phyloP scores from a whole-genome alignment of 116 monocot species.

The Phalaenopsis hybrid region DNA sequence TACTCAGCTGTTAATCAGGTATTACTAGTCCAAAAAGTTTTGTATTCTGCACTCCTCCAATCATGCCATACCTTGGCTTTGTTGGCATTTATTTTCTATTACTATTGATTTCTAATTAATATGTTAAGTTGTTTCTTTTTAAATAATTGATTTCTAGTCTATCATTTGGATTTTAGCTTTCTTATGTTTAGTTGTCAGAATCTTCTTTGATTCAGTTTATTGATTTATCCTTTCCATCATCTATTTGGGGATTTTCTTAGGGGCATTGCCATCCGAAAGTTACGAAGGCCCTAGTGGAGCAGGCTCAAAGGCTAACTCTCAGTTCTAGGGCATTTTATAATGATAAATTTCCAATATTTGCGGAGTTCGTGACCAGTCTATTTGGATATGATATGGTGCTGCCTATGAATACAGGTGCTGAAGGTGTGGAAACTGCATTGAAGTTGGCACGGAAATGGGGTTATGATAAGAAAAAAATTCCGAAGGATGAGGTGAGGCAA shows the following conservation, averaged over 20 bases:
- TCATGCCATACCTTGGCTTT: background rate
- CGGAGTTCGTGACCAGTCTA: constrained; percentile 53
- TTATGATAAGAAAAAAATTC: constrained; percentile 90
- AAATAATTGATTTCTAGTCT: background rate
- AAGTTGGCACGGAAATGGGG: constrained; percentile 97
- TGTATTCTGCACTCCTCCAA: background rate
- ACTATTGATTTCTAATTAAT: background rate
- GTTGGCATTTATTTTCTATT: background rate
- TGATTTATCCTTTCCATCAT: background rate
- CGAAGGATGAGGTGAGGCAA: constrained; percentile 68
- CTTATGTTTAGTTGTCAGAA: background rate
- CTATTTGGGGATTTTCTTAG: constrained; percentile 18
- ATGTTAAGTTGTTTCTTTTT: background rate
- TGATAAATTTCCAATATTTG: constrained; percentile 90
- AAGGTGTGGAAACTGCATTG: constrained; percentile 92
- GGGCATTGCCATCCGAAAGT: constrained; percentile 98
- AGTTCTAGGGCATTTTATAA: constrained; percentile 98
- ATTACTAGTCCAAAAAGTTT: constrained; percentile 4
- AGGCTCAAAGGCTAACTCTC: constrained; percentile 80
- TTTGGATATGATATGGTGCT: constrained; percentile 95
- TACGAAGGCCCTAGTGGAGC: constrained; percentile 65
- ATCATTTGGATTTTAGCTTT: background rate
- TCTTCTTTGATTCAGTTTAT: background rate
- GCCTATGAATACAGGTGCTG: constrained; percentile 99
- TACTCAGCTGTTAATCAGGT: constrained; percentile 99